Percentiles rank a stretch among this genome's conserved stretches.
Evolutionary conservation across 2,329 filamentous ascomycete genomes (phyloP).

Genomic region (Microascus cirrosus): DNA sequence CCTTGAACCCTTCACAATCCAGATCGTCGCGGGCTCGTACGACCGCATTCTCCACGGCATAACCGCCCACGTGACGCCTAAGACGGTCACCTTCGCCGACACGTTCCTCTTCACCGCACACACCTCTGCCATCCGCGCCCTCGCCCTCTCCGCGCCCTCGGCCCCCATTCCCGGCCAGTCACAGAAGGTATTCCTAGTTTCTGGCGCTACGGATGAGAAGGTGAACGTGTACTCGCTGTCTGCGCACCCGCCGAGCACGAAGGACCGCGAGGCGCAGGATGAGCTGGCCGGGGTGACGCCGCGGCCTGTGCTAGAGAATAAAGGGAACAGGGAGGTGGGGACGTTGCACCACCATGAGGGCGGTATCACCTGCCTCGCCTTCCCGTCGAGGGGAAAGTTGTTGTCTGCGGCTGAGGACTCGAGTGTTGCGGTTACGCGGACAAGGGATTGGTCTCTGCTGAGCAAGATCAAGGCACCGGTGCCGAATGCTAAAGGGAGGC

Average conservation of each 20-base stretch:
- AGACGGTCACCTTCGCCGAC: slow-evolving; percentile 62
- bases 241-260: slow-evolving; percentile 48
- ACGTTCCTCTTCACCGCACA: slow-evolving; percentile 96
- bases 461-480: slow-evolving; percentile 83
- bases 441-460: slow-evolving; percentile 80
- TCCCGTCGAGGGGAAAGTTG: slow-evolving; percentile 79
- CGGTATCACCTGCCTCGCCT: slow-evolving; percentile 67
- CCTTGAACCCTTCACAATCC: slow-evolving; percentile 48
- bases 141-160: slow-evolving; percentile 73
- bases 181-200: slow-evolving; percentile 84
- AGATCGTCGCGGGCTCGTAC: slow-evolving; percentile 88
- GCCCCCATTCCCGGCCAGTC: slow-evolving; percentile 45
- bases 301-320: slow-evolving; percentile 70
- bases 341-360: slow-evolving; percentile 78
- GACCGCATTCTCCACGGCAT: slow-evolving; percentile 87
- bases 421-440: slow-evolving; percentile 76
- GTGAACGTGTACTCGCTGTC: slow-evolving; percentile 93
- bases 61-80: slow-evolving; percentile 52
- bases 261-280: slow-evolving; percentile 33
- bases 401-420: slow-evolving; percentile 85
- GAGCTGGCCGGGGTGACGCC: slow-evolving; percentile 55
- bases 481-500: slow-evolving; percentile 67
- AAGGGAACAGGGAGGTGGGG: slow-evolving; percentile 79
- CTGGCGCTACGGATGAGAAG: slow-evolving; percentile 83
- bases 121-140: slow-evolving; percentile 75